Evolutionary conservation across 164 flowering plant species (phyloP).

Genomic region (Sedum album): DNA sequence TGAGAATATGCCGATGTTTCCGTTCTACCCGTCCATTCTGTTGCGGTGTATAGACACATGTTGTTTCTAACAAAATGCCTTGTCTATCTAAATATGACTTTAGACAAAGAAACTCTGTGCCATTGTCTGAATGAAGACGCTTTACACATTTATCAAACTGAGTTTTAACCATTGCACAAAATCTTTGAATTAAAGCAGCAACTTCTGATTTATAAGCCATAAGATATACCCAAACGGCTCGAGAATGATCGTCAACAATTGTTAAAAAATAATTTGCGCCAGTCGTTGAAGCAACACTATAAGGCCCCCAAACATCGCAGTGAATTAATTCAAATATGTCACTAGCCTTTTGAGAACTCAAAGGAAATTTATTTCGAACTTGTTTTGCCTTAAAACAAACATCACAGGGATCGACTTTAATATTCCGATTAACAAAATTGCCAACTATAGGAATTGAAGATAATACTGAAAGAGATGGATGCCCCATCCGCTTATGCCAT

Average conservation of each 20-base stretch:
- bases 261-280: background rate
- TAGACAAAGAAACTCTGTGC: slow-evolving; percentile 5
- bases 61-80: slow-evolving; percentile 6
- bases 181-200: background rate
- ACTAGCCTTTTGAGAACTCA: background rate
- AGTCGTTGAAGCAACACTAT: background rate
- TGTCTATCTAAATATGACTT: background rate
- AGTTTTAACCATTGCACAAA: background rate
- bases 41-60: slow-evolving; percentile 13
- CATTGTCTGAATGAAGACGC: slow-evolving; percentile 11
- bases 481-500: background rate
- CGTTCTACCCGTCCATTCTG: too few relatives aligned
- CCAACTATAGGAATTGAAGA: background rate
- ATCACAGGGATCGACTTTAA: too few relatives aligned
- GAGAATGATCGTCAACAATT: slow-evolving; percentile 16
- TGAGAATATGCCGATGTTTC: slow-evolving; percentile 15
- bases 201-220: slow-evolving; percentile 3
- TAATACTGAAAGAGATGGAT: background rate
- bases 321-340: background rate
- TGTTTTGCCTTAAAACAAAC: background rate
- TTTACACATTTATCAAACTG: slow-evolving; percentile 6
- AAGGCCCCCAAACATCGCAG: too few relatives aligned
- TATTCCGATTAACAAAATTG: too few relatives aligned
- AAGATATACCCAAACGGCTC: slow-evolving; percentile 13
- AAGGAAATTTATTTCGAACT: background rate